Evolutionary conservation across 1,284 basidiomycete species (phyloP), one percentile per base, ranked within the genome.

Genomic region (Austropuccinia psidii): DNA sequence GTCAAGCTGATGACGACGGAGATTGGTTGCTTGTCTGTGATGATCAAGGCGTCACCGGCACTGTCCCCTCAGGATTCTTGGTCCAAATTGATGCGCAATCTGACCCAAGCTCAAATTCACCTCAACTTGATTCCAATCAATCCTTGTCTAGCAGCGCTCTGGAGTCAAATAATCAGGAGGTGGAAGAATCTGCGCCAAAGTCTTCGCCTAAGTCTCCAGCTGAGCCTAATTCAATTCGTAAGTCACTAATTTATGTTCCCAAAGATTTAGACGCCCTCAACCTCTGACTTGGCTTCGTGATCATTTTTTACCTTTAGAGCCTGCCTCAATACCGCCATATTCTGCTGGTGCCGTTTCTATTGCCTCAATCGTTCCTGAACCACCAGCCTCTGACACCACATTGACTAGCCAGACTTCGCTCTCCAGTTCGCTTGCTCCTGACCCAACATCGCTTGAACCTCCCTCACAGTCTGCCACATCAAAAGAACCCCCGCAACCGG

Each of bases 61-160:
- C 70, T 19, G 70, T 73, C 11, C 70, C 70, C 17, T 61, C 70
- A 31, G 70, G 70, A 37, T 73, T 73, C 39, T 57, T 73, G 52
- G 47, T 73, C 50, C 33, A 50, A 49, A 47, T 64, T 41, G 60
- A 65, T 2, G 45, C 27, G 11, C 37, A 65, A 11, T 7, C 39
- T 41, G 27, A 17, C 52, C 55, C 31, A 27, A 57, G 39, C 33
- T 15, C 31, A 31, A 43, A 52, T 24, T 21, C 21, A 64, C 49
- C 49, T 19, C n/a, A n/a, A n/a, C n/a, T n/a, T n/a, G n/a, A n/a
- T 33, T 5, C 1, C 35, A 29, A 19, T 0, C 54, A n/a, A 27
- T 55, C 65, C 57, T 45, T 50, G 8, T 15, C n/a, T 7, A 17
- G 19, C 29, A 21, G 24, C 37, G n/a, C n/a, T n/a, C n/a, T n/a